Evolutionary conservation across 805 yeast species (phyloP).

Genomic region (Candida ascalaphidarum): DNA sequence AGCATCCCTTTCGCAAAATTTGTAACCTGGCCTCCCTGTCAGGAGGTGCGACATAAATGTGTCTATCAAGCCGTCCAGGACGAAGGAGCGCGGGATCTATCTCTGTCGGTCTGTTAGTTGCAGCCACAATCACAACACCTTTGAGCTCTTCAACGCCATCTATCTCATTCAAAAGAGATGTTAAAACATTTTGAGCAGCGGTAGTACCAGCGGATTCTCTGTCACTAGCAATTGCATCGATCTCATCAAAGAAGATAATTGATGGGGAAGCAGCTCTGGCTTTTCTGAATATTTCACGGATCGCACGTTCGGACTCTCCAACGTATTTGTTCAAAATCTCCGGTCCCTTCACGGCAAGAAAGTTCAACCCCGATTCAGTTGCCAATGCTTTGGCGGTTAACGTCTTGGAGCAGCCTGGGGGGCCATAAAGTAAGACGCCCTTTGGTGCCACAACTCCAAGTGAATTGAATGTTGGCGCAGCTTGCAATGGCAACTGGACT

Average conservation of each 20-base stretch:
- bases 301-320: constrained; percentile 90
- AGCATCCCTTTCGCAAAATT: constrained; percentile 63
- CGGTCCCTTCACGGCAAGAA: constrained; percentile 94
- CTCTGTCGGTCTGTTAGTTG: constrained; percentile 91
- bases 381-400: constrained; percentile 93
- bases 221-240: constrained; percentile 83
- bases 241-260: constrained; percentile 91
- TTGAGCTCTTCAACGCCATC: constrained; percentile 95
- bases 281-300: constrained; percentile 86
- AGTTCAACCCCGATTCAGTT: constrained; percentile 89
- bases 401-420: constrained; percentile 97
- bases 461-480: constrained; percentile 63
- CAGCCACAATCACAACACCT: constrained; percentile 92
- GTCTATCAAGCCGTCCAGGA: constrained; percentile 93
- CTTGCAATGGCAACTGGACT: constrained; percentile 84
- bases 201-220: constrained; percentile 55
- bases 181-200: constrained; percentile 77
- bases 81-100: constrained; percentile 89
- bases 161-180: constrained; percentile 86
- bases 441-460: constrained; percentile 88
- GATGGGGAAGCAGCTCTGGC: constrained; percentile 95
- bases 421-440: constrained; percentile 91
- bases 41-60: constrained; percentile 90
- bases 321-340: constrained; percentile 92
- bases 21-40: constrained; percentile 72